Evolutionary conservation across 179 eudicot species (phyloP).

Genomic region (Drosera spatulata): DNA sequence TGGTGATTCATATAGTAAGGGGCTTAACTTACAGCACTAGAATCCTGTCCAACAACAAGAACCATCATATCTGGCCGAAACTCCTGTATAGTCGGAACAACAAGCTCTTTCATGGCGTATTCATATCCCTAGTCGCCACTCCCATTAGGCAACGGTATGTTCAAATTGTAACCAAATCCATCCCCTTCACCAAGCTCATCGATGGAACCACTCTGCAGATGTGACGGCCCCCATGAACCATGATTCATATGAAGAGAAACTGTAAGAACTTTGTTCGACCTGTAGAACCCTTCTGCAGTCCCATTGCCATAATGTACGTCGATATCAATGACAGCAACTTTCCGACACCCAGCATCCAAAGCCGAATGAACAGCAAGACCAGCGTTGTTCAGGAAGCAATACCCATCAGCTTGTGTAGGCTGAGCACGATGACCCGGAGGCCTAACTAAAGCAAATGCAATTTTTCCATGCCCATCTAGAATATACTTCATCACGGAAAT

Average conservation of each 20-base stretch:
- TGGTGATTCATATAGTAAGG: no score
- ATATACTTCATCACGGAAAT: constrained; percentile 69
- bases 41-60: constrained; percentile 81
- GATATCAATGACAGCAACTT: constrained; percentile 74
- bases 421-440: constrained; percentile 99
- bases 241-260: constrained; percentile 96
- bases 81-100: constrained; percentile 57
- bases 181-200: constrained; percentile 81
- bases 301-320: constrained; percentile 98
- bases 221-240: constrained; percentile 95
- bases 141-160: constrained; percentile 88
- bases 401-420: constrained; percentile 92
- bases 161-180: constrained; percentile 79
- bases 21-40: constrained; percentile 74
- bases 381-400: constrained; percentile 88
- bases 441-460: constrained; percentile 69
- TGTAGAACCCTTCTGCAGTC: constrained; percentile 81
- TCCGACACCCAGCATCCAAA: constrained; percentile 35
- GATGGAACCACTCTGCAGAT: constrained; percentile 66
- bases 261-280: constrained; percentile 64
- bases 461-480: constrained; percentile 48
- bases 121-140: constrained; percentile 64
- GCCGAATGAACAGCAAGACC: constrained; percentile 69
- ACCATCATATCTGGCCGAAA: constrained; percentile 70
- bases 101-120: constrained; percentile 59